Conservation (phyloP, 805 yeast species). For the Saccharomyces mikatae region DNA sequence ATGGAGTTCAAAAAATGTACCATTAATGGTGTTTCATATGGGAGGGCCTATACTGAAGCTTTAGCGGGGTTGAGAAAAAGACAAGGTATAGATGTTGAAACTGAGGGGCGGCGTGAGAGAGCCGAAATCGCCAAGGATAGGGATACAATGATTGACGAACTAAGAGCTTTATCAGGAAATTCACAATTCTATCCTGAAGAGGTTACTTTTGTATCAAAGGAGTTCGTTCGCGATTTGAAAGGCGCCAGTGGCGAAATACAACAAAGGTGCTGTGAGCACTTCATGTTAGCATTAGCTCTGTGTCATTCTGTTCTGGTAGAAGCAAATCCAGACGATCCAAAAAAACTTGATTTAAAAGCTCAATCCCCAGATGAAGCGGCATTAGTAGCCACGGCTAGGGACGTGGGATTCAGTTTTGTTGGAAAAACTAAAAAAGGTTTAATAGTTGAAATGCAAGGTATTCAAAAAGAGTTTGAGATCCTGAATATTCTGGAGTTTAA, state of each 20-base stretch:
- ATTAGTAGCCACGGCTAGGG: constrained; percentile 71
- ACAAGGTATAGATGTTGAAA: constrained; percentile 67
- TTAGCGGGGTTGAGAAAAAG: constrained; percentile 70
- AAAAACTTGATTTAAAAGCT: constrained; percentile 52
- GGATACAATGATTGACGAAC: constrained; percentile 45
- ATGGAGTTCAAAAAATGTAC: constrained; percentile 84
- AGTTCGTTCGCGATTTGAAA: constrained; percentile 53
- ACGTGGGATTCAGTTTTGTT: constrained; percentile 60
- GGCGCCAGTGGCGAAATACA: constrained; percentile 42
- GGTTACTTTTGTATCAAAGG: constrained; percentile 60
- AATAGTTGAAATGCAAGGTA: constrained; percentile 61
- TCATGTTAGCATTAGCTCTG: constrained; percentile 66
- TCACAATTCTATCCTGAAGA: constrained; percentile 46
- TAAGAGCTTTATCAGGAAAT: constrained; percentile 34
- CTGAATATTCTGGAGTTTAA: constrained; percentile 69
- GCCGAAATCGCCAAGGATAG: constrained; percentile 50
- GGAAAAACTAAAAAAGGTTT: constrained; percentile 63
- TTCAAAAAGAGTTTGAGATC: constrained; percentile 60
- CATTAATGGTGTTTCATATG: constrained; percentile 63
- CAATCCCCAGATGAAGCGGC: constrained; percentile 89
- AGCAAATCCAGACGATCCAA: constrained; percentile 51
- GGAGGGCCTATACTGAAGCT: constrained; percentile 78
- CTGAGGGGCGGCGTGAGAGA: constrained; percentile 46
- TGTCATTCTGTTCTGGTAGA: constrained; percentile 77
- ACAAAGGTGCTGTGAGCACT: constrained; percentile 55